Evolutionary conservation across 2,329 filamentous ascomycete genomes (phyloP).

Genomic region (Penicillium sp.): DNA sequence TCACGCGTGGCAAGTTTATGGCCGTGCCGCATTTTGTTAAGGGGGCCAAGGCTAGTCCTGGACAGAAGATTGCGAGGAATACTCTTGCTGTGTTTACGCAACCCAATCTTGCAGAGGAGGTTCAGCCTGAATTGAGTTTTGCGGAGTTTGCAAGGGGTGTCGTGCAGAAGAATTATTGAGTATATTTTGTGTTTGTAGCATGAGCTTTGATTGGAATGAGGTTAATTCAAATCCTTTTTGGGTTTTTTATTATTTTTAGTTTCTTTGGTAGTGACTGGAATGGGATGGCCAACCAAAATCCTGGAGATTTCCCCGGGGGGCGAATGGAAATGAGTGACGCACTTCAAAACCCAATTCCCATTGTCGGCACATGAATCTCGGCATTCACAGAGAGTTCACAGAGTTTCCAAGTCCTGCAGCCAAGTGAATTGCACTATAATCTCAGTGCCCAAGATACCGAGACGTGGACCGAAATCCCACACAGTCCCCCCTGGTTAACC

Average conservation of each 20-base stretch:
- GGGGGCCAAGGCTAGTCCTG: conserved; percentile 60
- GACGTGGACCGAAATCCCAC: too few relatives aligned
- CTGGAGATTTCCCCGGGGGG: background rate
- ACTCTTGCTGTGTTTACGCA: conserved; percentile 97
- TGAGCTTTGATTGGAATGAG: background rate
- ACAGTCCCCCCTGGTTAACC: too few relatives aligned
- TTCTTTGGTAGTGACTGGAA: background rate
- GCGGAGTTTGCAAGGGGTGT: conserved; percentile 75
- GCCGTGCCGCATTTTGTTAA: conserved; percentile 95
- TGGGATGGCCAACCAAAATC: background rate
- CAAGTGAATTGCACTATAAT: background rate
- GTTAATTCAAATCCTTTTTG: background rate
- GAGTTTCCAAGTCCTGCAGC: background rate
- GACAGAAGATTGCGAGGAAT: conserved; percentile 66
- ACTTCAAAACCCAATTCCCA: background rate
- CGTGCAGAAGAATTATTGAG: conserved; percentile 64
- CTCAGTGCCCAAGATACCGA: background rate
- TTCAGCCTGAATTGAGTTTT: conserved; percentile 73
- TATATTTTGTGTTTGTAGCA: background rate
- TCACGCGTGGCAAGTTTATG: conserved; percentile 86
- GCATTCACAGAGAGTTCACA: background rate
- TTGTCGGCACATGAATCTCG: background rate
- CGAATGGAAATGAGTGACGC: background rate
- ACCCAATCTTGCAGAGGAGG: conserved; percentile 76
- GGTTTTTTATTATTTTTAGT: background rate